Conservation (phyloP, 2,329 filamentous ascomycete species). For the Pseudocercospora crystallina region DNA sequence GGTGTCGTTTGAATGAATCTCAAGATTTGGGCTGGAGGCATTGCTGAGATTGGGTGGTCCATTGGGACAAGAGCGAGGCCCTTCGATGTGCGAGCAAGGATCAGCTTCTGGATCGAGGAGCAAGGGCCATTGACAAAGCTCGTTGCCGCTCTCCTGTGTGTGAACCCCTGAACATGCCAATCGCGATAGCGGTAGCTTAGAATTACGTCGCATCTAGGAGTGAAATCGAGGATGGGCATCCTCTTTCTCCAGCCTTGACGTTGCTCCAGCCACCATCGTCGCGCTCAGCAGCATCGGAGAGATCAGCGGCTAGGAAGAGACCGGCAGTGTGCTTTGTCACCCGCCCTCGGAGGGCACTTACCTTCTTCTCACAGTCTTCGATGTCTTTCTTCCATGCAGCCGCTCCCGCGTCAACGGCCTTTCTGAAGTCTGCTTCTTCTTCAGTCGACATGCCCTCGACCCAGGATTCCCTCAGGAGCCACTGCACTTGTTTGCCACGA, state of each 20-base stretch:
- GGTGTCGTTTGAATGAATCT: neutral
- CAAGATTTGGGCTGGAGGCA: neutral
- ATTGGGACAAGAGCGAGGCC: neutral
- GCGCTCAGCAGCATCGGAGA: too few species aligned
- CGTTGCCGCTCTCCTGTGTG: too few species aligned
- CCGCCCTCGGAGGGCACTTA: neutral
- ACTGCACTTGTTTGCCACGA: slow-evolving; percentile 13
- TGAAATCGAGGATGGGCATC: too few species aligned
- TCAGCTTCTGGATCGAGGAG: neutral
- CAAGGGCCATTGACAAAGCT: too few species aligned
- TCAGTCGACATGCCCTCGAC: slow-evolving; percentile 3
- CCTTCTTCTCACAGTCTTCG: neutral
- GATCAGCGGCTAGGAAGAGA: too few species aligned
- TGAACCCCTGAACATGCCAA: too few species aligned
- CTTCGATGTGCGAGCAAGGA: neutral
- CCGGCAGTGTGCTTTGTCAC: too few species aligned
- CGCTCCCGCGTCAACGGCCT: neutral
- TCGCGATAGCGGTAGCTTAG: too few species aligned
- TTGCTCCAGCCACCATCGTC: too few species aligned
- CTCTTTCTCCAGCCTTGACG: too few species aligned
- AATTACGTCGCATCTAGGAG: too few species aligned
- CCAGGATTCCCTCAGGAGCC: slow-evolving; percentile 8
- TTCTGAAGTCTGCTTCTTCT: slow-evolving; percentile 1
- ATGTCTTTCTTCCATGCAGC: neutral
- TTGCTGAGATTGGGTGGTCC: slow-evolving; percentile 1